Conservation (phyloP, 371 early-diverging fungal species). For the Lichtheimia ornata region DNA sequence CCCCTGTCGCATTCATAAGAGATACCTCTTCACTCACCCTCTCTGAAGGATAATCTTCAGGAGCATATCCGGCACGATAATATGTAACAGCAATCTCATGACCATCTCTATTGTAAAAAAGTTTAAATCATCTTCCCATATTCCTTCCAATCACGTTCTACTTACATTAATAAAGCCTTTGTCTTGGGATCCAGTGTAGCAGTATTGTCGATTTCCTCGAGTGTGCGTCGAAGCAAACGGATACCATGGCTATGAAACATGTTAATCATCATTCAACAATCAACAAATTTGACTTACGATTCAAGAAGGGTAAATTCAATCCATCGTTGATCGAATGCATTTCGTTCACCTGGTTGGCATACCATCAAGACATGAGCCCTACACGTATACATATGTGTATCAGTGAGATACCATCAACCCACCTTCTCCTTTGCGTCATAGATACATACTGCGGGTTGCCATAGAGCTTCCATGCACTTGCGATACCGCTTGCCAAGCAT, state of each 20-base stretch:
- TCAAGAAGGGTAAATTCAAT: conserved; percentile 84
- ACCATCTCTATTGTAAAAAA: conserved; percentile 48
- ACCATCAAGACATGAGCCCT: conserved; percentile 90
- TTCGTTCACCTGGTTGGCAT: conserved; percentile 92
- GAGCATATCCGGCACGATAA: conserved; percentile 92
- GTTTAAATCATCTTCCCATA: not conserved
- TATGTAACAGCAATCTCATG: conserved; percentile 89
- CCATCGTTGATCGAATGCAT: conserved; percentile 93
- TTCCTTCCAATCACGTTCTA: not conserved
- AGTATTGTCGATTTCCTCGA: conserved; percentile 63
- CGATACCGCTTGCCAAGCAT: conserved; percentile 79
- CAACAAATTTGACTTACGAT: conserved; percentile 44
- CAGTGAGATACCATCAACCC: not conserved
- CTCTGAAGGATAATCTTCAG: conserved; percentile 81
- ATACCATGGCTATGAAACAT: conserved; percentile 59
- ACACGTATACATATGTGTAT: conserved; percentile 7
- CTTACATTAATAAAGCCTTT: conserved; percentile 63
- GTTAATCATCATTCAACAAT: not conserved
- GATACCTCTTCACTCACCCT: conserved; percentile 32
- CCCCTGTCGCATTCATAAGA: too few species aligned
- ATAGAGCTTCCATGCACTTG: conserved; percentile 81
- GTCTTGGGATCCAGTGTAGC: conserved; percentile 59
- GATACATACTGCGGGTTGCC: conserved; percentile 63
- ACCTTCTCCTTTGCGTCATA: not conserved
- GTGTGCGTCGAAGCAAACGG: conserved; percentile 63